Base-by-base conservation (phyloP, 768 basidiomycete genomes). In the Rubroboletus satanas region DNA sequence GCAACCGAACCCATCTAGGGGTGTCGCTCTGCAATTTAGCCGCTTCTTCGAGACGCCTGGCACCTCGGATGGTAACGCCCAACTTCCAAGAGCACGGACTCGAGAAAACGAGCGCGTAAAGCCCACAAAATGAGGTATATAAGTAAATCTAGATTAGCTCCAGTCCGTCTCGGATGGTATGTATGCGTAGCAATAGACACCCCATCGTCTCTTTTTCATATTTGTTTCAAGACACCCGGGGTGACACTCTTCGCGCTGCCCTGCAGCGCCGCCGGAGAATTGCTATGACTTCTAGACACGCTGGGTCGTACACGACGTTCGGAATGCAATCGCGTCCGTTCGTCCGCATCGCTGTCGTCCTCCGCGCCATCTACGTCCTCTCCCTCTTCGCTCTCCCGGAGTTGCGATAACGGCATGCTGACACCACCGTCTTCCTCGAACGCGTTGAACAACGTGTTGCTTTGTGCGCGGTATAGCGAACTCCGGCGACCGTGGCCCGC, bases 311-410 rank as follows among this genome's bases (percentile, higher is more conserved):
- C 59, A 45, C 53, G 66, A 50, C 42, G 64, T 51, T 67, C 61
- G 42, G 71, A 71, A 51, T 62, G 69, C 50, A 71, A 42, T 55
- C 61, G 63, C 45, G 69, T 71, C 71, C 69, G 65, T 64, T 84
- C 78, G 70, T 80, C 75, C 54, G 69, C 75, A 67, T 78, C 71
- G 69, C 73, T 69, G 56, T 77, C 79, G 47, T 74, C 73, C 52
- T 77, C 77, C 42, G 72, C 73, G 18, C 77, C 79, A 33, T 77
- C 77, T 17, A 36, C 18, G 18, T 71, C 71, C 10, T 70, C 77
- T 83, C 83, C 83, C 46, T 84, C 85, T 46, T 84, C 86, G 39
- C 77, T 80, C 74, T 93, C 92, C 37, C 78, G 73, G 49, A 95
- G 72, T 57, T 78, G 76, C 12, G 81, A 76, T 45, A 95, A 64